Evolutionary conservation across 2,329 filamentous ascomycete species (phyloP), one percentile per base, ranked within the genome.

Genomic region (Calonectria montana): DNA sequence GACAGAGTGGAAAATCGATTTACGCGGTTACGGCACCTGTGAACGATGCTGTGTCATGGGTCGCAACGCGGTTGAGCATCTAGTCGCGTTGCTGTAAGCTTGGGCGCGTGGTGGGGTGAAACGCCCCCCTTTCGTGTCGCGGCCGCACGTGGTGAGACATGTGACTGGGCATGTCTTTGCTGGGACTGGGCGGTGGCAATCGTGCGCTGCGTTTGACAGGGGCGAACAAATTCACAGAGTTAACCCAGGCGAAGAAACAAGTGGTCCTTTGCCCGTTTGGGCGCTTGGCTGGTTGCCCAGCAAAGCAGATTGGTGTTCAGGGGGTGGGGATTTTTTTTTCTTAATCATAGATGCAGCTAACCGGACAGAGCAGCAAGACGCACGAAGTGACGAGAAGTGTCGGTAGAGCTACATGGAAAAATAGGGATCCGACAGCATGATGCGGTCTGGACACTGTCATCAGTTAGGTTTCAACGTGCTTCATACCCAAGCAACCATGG

Each of bases 131-230:
- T 67, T 45, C 62, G 37, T 47, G 59, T 74, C 79, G 71, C 78
- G 79, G 65, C 9, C n/a, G 29, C 79, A 81, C 79, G 79, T 81
- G 79, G 68, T 2, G 0, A 0, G 12, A 4, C 75, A 79, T 73
- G 77, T 79, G 78, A 77, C 59, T 35, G 2, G 25, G 13, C 48
- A 12, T 50, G 27, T 31, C n/a, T 23, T 65, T 37, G 31, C 41
- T 39, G 37, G 18, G 50, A 31, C 37, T 23, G 27, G 12, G 39
- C 25, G 31, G 64, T 55, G 64, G 69, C 43, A 65, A 62, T 50
- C 47, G 57, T 64, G 65, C 10, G 31, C 25, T 41, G 43, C 25
- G 29, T 27, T 27, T 6, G 21, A 27, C 35, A 57, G 27, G 63
- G 62, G 48, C 27, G 15, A 55, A 45, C 27, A 43, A 35, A 57